A percentile compares a stretch with the other conserved stretches of the same genome.
Conservation (phyloP, 2,329 filamentous ascomycete genomes). For the Helotiales sp. region DNA sequence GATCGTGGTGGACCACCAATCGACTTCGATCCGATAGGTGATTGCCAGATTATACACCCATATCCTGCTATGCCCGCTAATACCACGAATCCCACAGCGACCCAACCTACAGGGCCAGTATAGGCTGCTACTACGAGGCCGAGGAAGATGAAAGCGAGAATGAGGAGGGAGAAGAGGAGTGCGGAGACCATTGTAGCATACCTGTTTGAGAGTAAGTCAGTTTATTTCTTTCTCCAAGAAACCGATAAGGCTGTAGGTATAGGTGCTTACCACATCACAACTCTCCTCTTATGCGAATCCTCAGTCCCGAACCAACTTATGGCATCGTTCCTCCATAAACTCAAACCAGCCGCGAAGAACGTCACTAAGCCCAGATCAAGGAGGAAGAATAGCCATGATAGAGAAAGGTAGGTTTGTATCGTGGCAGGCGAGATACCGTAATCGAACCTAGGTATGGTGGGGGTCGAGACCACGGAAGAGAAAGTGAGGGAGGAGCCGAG, state of each 20-base stretch:
- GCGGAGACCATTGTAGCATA: conserved; percentile 15
- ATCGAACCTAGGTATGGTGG: conserved; percentile 11
- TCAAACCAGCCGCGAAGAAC: conserved; percentile 12
- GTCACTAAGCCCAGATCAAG: conserved; percentile 11
- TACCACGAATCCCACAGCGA: conserved; percentile 5
- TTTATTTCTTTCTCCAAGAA: no score
- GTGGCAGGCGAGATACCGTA: conserved; percentile 7
- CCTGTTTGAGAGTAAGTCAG: no score
- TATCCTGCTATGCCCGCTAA: conserved; percentile 5
- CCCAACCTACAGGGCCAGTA: conserved; percentile 12
- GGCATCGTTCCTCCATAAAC: conserved; percentile 8
- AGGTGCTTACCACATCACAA: conserved; percentile 21
- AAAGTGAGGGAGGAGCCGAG: conserved; percentile 21
- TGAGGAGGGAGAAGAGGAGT: conserved; percentile 8
- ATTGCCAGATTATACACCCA: background rate
- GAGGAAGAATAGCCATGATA: conserved; percentile 16
- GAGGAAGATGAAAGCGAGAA: conserved; percentile 18
- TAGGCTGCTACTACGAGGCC: conserved; percentile 13
- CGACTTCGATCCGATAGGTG: background rate
- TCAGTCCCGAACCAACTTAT: conserved; percentile 15
- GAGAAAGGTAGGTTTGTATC: conserved; percentile 9
- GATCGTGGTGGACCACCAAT: background rate
- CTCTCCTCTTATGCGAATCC: conserved; percentile 8
- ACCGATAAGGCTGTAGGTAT: no score
- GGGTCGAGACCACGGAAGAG: conserved; percentile 12